A percentile compares a stretch with the other conserved stretches of the same genome.
These are phyloP conservation scores for Senecio squalidus DNA, from an alignment of 140 eudicot species.

Conservation along the genomic window DNA sequence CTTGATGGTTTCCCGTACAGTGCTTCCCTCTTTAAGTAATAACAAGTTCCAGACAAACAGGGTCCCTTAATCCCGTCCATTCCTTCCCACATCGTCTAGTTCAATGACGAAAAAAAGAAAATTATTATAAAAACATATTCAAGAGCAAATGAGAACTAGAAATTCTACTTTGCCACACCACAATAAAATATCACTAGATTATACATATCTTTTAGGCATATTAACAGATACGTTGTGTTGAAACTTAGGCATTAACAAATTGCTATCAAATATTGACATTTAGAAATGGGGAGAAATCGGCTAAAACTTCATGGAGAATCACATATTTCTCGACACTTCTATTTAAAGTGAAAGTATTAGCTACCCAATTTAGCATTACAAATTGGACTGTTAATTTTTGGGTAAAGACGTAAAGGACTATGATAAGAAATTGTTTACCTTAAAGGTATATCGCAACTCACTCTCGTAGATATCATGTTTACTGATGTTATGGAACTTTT, in stretches of 20 bases:
- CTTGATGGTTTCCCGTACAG: constrained; percentile 25
- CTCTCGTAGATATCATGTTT: constrained; percentile 55
- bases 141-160: neutral
- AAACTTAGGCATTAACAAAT: too few species aligned
- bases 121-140: neutral
- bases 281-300: too few species aligned
- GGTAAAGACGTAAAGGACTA: neutral
- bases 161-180: neutral
- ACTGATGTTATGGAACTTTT: constrained; percentile 48
- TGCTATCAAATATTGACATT: too few species aligned
- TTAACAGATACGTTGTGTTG: too few species aligned
- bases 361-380: too few species aligned
- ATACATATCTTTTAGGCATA: too few species aligned
- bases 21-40: constrained; percentile 54
- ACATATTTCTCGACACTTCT: too few species aligned
- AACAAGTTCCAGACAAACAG: constrained; percentile 45
- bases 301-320: too few species aligned
- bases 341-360: too few species aligned
- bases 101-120: neutral
- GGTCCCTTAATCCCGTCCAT: constrained; percentile 62
- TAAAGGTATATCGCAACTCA: constrained; percentile 21
- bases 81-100: constrained; percentile 43
- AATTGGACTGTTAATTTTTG: too few species aligned
- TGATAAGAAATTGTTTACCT: constrained; percentile 25
- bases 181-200: too few species aligned